Percentiles rank a stretch among this genome's conserved stretches.
These are phyloP conservation scores for Celoporthe dispersa DNA, from an alignment of 2,329 filamentous ascomycete species.

Conservation along the genomic window DNA sequence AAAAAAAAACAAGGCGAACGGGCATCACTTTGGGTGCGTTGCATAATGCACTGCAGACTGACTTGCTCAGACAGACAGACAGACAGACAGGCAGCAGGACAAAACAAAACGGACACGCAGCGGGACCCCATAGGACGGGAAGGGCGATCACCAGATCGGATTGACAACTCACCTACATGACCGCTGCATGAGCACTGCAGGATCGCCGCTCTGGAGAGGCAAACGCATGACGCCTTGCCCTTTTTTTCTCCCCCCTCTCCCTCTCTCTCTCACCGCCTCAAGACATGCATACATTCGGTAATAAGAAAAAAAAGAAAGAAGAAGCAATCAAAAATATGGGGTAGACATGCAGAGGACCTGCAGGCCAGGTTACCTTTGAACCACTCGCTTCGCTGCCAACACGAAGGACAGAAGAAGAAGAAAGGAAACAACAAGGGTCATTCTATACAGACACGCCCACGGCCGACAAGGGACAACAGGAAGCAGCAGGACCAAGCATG, in stretches of 20 bases:
- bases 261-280: background rate
- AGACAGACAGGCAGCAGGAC: background rate
- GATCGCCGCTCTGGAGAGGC: background rate
- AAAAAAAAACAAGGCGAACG: background rate
- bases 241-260: background rate
- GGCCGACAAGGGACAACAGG: background rate
- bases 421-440: background rate
- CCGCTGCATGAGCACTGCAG: constrained; percentile 5
- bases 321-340: background rate
- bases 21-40: background rate
- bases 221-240: background rate
- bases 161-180: constrained; percentile 14
- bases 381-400: background rate
- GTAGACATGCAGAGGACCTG: background rate
- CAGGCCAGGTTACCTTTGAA: background rate
- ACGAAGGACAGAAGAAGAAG: background rate
- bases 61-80: background rate
- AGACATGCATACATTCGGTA: background rate
- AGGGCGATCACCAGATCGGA: constrained; percentile 11
- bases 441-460: background rate
- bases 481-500: background rate
- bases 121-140: background rate
- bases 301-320: background rate
- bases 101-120: background rate
- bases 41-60: background rate